Base-by-base conservation (phyloP, 2,329 filamentous ascomycete genomes). In the Fusarium mundagurra region DNA sequence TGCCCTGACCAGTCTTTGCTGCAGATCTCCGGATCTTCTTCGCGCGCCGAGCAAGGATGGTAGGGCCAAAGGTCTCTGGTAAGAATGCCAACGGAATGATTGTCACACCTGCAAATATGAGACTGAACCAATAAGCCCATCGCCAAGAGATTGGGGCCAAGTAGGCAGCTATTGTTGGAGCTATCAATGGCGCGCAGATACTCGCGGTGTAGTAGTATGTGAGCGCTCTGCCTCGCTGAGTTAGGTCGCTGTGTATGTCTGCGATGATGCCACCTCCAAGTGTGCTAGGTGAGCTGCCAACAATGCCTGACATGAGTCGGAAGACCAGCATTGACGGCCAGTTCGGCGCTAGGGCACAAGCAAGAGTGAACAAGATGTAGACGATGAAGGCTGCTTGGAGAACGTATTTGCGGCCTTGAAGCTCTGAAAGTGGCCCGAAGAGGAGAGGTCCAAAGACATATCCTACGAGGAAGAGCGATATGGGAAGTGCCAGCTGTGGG, bases 321-420 rank as follows among this genome's bases (percentile, higher is more conserved):
- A 87, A 86, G 8, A 84, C 78, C 0, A 86, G 81, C 62, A 87
- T 84, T 0, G 80, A 74, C 0, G 81, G 67, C 82, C 82, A 87
- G 36, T 79, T 84, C 0, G 84, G 84, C 1, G 84, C 82, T 3
- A 86, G 62, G 1, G 84, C 83, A 63, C 83, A 85, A 10, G 79
- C 84, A 45, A 85, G 77, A 1, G 83, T 86, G 57, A 79, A 84
- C 9, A 83, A 53, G 14, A 80, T 81, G 64, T 82, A 85, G 7
- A 81, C 73, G n/a, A 80, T 53, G 67, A 90, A 90, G 0, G 88
- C 87, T 16, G 78, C 81, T 0, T 90, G 81, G 67, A 91, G 76
- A 12, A 86, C 81, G 3, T 80, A 76, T 55, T 77, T 81, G 2
- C 84, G 79, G 3, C 84, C 84, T 45, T 82, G 77, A 5, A 81